Conservation (phyloP, 129 eudicot genomes). For the Flaveria bidentis region DNA sequence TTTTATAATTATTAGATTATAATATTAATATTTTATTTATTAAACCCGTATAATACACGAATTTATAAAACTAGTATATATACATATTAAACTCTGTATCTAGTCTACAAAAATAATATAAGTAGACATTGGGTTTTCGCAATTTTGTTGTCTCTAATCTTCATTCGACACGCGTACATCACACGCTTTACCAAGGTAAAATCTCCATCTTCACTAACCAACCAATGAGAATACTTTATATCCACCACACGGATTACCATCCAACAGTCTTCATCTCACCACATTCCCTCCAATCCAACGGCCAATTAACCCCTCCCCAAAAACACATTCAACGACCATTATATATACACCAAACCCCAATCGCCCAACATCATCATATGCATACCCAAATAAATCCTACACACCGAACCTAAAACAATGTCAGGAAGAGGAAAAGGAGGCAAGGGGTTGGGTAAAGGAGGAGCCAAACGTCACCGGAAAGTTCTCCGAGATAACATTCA, state of each 20-base stretch:
- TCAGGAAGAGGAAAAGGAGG: conserved; percentile 49
- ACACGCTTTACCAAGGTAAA: not conserved
- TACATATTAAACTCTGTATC: no score
- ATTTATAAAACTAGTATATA: no score
- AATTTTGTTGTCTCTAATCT: not conserved
- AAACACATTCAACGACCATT: not conserved
- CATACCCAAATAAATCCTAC: not conserved
- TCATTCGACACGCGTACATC: not conserved
- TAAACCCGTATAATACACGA: no score
- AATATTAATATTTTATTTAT: no score
- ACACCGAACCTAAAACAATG: conserved; percentile 6
- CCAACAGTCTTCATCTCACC: not conserved
- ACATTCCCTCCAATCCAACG: not conserved
- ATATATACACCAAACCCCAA: not conserved
- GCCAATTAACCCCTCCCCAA: not conserved
- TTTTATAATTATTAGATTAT: no score
- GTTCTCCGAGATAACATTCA: conserved; percentile 45
- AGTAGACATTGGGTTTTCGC: no score
- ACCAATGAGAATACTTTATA: not conserved
- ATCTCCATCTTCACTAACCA: not conserved
- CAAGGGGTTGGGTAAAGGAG: conserved; percentile 41
- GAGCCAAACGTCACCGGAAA: conserved; percentile 40
- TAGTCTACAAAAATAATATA: no score
- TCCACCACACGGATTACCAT: not conserved
- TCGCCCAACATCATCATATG: not conserved